phyloP scores from a whole-genome alignment of 345 rosid genomes.

The Microthlaspi erraticum region DNA sequence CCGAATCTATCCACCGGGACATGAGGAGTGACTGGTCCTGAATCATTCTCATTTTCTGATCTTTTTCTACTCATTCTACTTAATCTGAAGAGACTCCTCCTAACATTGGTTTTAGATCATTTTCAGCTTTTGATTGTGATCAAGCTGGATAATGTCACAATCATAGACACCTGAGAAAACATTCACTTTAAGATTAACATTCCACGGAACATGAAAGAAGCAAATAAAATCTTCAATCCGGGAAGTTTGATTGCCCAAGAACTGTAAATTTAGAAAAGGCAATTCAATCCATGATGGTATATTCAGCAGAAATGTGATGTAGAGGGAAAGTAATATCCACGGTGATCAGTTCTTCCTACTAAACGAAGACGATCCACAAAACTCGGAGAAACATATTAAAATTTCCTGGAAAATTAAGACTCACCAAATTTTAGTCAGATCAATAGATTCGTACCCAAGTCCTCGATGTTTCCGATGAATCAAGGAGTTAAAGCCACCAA shows the following conservation, averaged over 20 bases:
- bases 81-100: constrained; percentile 37
- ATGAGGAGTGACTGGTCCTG: constrained; percentile 64
- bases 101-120: constrained; percentile 19
- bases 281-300: neutral
- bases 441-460: constrained; percentile 12
- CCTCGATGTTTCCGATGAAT: constrained; percentile 25
- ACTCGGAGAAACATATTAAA: neutral
- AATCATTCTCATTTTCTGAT: constrained; percentile 62
- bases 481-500: constrained; percentile 6
- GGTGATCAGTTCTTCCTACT: constrained; percentile 2
- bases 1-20: constrained; percentile 73
- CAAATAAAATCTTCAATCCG: neutral
- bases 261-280: neutral
- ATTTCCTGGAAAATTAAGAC: constrained; percentile 1
- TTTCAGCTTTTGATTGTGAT: constrained; percentile 38
- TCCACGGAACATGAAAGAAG: neutral
- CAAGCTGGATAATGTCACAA: constrained; percentile 21
- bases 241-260: neutral
- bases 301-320: neutral
- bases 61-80: constrained; percentile 70
- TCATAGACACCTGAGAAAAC: neutral
- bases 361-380: neutral
- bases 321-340: neutral
- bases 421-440: constrained; percentile 17
- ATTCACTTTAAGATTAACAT: constrained; percentile 15